phyloP scores from a whole-genome alignment of 2,329 filamentous ascomycete species.

The Dothistroma septosporum region DNA sequence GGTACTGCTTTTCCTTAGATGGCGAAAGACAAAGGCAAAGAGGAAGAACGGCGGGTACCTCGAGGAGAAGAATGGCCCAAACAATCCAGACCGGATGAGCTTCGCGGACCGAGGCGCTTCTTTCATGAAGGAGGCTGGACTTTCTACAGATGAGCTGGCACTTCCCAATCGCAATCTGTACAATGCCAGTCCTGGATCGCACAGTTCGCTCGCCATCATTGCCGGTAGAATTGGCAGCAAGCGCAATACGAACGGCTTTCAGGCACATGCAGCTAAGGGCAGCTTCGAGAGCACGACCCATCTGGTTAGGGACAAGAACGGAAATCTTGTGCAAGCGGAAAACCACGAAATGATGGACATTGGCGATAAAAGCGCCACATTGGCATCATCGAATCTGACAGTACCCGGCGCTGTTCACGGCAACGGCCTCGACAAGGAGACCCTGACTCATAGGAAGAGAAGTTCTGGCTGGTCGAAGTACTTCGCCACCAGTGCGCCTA shows the following conservation, averaged over 20 bases:
- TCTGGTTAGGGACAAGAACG: slow-evolving; percentile 55
- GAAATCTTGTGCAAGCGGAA: slow-evolving; percentile 40
- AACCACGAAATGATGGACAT: slow-evolving; percentile 45
- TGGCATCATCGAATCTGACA: slow-evolving; percentile 13
- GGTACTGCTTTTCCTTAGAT: slow-evolving; percentile 65
- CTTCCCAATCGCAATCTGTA: slow-evolving; percentile 18
- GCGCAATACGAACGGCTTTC: slow-evolving; percentile 42
- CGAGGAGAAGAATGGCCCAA: slow-evolving; percentile 40
- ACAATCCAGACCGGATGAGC: slow-evolving; percentile 39
- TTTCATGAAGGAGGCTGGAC: slow-evolving; percentile 51
- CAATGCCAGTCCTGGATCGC: slow-evolving; percentile 18
- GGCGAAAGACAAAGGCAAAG: slow-evolving; percentile 56
- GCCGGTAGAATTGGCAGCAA: slow-evolving; percentile 52
- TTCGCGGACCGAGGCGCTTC: slow-evolving; percentile 50
- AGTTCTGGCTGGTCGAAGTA: slow-evolving; percentile 52
- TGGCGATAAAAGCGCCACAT: slow-evolving; percentile 35
- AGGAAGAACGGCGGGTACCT: slow-evolving; percentile 40
- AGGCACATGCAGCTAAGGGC: slow-evolving; percentile 37
- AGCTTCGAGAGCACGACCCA: slow-evolving; percentile 60
- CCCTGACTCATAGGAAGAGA: slow-evolving; percentile 45
- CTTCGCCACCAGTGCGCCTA: slow-evolving; percentile 36
- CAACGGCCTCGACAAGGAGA: slow-evolving; percentile 30
- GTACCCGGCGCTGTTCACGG: slow-evolving; percentile 18
- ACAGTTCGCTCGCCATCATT: slow-evolving; percentile 47
- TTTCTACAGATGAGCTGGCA: slow-evolving; percentile 34